phyloP scores from a whole-genome alignment of 2,329 filamentous ascomycete species.

The Lachnellula arida region DNA sequence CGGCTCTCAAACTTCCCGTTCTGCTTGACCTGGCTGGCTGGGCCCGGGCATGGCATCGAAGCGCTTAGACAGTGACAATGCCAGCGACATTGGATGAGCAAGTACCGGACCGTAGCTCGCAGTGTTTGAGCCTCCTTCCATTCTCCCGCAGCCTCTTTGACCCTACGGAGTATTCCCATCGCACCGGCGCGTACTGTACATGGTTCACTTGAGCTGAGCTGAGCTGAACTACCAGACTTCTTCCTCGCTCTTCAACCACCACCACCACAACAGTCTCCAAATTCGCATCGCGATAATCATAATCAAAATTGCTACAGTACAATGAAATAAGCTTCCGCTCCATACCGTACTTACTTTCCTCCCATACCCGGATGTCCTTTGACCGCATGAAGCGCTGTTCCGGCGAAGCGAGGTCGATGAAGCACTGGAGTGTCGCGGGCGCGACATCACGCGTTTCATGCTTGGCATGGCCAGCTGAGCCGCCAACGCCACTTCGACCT shows the following conservation, averaged over 20 bases:
- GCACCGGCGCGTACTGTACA: not conserved
- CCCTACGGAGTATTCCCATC: not conserved
- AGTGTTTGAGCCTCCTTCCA: not conserved
- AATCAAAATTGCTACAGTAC: too few relatives aligned
- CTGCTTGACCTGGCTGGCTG: not conserved
- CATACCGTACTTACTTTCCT: not conserved
- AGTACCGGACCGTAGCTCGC: not conserved
- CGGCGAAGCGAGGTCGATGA: conserved; percentile 4
- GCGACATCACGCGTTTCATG: conserved; percentile 5
- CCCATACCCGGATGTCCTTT: not conserved
- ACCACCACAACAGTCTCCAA: too few relatives aligned
- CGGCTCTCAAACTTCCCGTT: conserved; percentile 1
- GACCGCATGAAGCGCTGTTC: conserved; percentile 3
- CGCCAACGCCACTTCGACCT: not conserved
- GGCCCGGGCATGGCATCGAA: not conserved
- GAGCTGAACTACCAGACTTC: too few relatives aligned
- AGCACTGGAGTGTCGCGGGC: conserved; percentile 3
- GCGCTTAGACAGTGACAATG: not conserved
- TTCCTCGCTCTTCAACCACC: not conserved
- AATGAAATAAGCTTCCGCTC: not conserved
- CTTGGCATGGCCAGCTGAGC: not conserved
- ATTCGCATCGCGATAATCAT: not conserved
- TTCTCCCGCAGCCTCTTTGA: not conserved
- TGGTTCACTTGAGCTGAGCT: not conserved
- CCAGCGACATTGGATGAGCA: not conserved